Conservation (phyloP, 148 eudicot genomes). For the Rhododendron molle region DNA sequence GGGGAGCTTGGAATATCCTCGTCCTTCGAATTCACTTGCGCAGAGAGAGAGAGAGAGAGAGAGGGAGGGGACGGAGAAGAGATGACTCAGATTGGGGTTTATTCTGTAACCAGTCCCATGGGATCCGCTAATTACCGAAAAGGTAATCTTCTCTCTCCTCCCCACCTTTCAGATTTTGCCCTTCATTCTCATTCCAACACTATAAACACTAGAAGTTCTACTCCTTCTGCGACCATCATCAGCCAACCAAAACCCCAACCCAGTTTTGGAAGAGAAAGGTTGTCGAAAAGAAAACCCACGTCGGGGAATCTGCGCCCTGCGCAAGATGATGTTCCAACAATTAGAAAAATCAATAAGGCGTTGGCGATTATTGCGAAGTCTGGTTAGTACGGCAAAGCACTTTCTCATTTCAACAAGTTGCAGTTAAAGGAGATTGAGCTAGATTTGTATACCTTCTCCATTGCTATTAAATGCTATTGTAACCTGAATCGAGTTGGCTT, state of each 20-base stretch:
- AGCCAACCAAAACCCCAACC: not conserved
- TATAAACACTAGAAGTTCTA: not conserved
- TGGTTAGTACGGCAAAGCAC: not conserved
- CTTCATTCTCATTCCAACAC: not conserved
- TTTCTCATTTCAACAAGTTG: not conserved
- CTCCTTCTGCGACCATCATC: not conserved
- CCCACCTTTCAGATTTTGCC: not conserved
- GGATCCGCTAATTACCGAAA: not conserved
- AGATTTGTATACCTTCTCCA: not conserved
- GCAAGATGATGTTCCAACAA: not conserved
- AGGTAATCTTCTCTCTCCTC: not conserved
- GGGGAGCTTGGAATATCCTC: too few species aligned
- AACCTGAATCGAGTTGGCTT: too few species aligned
- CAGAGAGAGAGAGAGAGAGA: not conserved
- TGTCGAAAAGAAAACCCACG: too few species aligned
- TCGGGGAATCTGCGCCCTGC: not conserved
- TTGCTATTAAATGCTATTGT: too few species aligned
- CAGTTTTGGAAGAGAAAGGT: not conserved
- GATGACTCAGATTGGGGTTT: not conserved
- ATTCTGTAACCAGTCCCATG: not conserved
- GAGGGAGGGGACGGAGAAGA: not conserved
- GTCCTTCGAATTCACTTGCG: too few species aligned
- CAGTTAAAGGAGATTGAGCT: not conserved
- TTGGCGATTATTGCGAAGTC: not conserved
- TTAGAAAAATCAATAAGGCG: not conserved